Evolutionary conservation across 2,329 filamentous ascomycete species (phyloP).

Genomic region (Penicillium sp.): DNA sequence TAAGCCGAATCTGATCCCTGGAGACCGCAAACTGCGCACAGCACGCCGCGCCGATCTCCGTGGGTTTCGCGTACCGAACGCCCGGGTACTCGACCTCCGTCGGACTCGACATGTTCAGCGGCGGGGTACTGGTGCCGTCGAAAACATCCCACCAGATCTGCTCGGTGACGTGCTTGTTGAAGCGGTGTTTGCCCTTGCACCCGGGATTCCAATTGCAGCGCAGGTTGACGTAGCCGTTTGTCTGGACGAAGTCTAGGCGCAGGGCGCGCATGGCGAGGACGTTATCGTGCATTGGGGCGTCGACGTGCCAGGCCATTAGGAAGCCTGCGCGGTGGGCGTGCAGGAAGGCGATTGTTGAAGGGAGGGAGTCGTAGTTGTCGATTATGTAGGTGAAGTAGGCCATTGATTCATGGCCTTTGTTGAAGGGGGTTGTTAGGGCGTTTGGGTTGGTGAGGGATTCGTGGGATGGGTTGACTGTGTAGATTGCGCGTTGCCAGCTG

Average conservation of each 20-base stretch:
- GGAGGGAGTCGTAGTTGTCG: constrained; percentile 49
- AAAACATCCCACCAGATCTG: constrained; percentile 42
- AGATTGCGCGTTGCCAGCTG: constrained; percentile 51
- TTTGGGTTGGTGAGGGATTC: constrained; percentile 20
- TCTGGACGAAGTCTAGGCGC: constrained; percentile 53
- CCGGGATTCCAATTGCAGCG: constrained; percentile 62
- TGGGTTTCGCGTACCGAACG: constrained; percentile 46
- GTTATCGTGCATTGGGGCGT: constrained; percentile 58
- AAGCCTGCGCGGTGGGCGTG: constrained; percentile 57
- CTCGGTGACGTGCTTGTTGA: constrained; percentile 39
- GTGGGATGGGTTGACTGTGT: constrained; percentile 43
- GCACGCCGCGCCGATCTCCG: constrained; percentile 59
- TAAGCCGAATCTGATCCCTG: constrained; percentile 51
- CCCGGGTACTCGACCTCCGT: constrained; percentile 3
- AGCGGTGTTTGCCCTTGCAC: constrained; percentile 44
- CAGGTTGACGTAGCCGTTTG: constrained; percentile 62
- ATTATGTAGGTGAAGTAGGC: constrained; percentile 52
- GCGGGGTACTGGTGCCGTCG: constrained; percentile 41
- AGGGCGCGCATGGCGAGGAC: constrained; percentile 54
- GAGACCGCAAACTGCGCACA: constrained; percentile 68
- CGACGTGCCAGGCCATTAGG: constrained; percentile 58
- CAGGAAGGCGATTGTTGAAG: constrained; percentile 58
- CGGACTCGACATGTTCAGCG: constrained; percentile 28
- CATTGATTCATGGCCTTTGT: constrained; percentile 51
- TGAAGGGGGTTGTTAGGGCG: constrained; percentile 35